Evolutionary conservation across 2,329 filamentous ascomycete genomes (phyloP).

Genomic region (Diaporthe velutina): DNA sequence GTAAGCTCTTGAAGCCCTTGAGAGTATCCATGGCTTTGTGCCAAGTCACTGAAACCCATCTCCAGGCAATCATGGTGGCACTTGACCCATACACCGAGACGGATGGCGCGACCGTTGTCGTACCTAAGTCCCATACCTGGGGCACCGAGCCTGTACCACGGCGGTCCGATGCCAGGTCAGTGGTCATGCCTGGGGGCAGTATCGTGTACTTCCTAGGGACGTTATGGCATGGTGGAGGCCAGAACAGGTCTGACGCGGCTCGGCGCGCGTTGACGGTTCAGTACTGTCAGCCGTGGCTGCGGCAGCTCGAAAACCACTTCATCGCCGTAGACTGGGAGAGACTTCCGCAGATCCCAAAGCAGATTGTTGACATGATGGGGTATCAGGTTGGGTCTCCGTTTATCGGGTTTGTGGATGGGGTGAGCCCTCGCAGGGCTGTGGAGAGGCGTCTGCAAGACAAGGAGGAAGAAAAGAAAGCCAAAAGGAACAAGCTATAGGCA

Average conservation of each 20-base stretch:
- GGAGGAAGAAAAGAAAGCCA: not conserved
- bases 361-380: conserved; percentile 38
- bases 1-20: conserved; percentile 15
- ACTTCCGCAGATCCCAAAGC: conserved; percentile 37
- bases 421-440: not conserved
- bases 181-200: not conserved
- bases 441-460: not conserved
- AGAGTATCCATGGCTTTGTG: not conserved
- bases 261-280: conserved; percentile 54
- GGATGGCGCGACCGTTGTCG: conserved; percentile 52
- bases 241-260: conserved; percentile 47
- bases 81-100: conserved; percentile 49
- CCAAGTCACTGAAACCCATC: not conserved
- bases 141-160: conserved; percentile 48
- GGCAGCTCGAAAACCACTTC: conserved; percentile 53
- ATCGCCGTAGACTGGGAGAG: conserved; percentile 47
- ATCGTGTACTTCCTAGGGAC: conserved; percentile 44
- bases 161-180: conserved; percentile 39
- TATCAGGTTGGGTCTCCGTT: conserved; percentile 38
- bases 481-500: not conserved
- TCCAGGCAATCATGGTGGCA: conserved; percentile 45
- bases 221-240: conserved; percentile 54
- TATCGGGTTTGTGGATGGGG: conserved; percentile 28
- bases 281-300: conserved; percentile 56
- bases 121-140: conserved; percentile 53